A percentile compares a stretch with the other conserved stretches of the same genome.
These are phyloP conservation scores for Trametes pubescens DNA, from an alignment of 1,284 basidiomycete genomes.

Conservation along the genomic window DNA sequence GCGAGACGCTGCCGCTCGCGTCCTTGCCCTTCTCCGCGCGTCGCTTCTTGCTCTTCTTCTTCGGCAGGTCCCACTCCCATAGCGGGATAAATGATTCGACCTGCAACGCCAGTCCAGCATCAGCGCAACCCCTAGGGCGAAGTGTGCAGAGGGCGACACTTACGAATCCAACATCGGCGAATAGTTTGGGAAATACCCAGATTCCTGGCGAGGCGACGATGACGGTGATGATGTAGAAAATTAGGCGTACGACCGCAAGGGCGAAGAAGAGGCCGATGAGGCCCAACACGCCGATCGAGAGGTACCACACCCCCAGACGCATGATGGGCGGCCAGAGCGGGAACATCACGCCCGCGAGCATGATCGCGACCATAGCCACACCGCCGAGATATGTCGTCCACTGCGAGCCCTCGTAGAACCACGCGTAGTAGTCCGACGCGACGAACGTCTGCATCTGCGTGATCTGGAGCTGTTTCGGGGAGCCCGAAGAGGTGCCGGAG, in stretches of 20 bases:
- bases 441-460: conserved; percentile 85
- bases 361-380: conserved; percentile 89
- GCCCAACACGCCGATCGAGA: conserved; percentile 89
- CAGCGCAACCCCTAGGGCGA: not conserved
- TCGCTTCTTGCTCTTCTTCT: conserved; percentile 86
- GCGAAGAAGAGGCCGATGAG: conserved; percentile 93
- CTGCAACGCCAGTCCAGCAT: conserved; percentile 49
- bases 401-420: conserved; percentile 97
- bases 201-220: conserved; percentile 90
- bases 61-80: conserved; percentile 97
- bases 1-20: conserved; percentile 33
- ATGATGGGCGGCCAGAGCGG: conserved; percentile 96
- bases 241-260: conserved; percentile 90
- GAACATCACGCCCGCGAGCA: conserved; percentile 99
- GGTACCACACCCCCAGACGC: conserved; percentile 96
- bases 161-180: conserved; percentile 98
- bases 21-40: conserved; percentile 55
- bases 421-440: conserved; percentile 88
- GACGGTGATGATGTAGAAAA: conserved; percentile 95
- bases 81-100: conserved; percentile 97
- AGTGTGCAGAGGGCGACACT: conserved; percentile 48
- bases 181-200: conserved; percentile 99
- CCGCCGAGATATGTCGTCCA: conserved; percentile 95
- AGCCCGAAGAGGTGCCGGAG: conserved; percentile 70
- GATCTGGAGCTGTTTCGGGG: conserved; percentile 85